Evolutionary conservation across 2,329 filamentous ascomycete genomes (phyloP).

Genomic region (Chaetomiaceae sp.): DNA sequence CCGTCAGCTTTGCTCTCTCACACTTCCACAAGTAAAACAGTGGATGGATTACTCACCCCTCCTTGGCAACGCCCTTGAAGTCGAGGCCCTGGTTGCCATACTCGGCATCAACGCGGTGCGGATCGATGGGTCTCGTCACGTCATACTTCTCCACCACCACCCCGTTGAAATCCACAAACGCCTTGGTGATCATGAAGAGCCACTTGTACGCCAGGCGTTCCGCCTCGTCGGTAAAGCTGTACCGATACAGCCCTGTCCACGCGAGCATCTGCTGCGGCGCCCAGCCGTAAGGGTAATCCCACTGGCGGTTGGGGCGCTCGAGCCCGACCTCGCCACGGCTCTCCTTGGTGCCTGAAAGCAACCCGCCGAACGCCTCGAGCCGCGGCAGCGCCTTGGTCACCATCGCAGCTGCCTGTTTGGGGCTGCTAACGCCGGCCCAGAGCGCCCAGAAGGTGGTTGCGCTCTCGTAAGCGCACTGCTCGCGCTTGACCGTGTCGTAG

Average conservation of each 20-base stretch:
- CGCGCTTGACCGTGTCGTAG: conserved; percentile 79
- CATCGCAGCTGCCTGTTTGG: conserved; percentile 78
- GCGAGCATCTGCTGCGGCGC: conserved; percentile 97
- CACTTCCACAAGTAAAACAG: too few relatives aligned
- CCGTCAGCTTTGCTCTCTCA: too few relatives aligned
- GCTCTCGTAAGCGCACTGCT: conserved; percentile 80
- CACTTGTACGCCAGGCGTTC: conserved; percentile 91
- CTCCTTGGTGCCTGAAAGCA: conserved; percentile 84
- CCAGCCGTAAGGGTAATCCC: conserved; percentile 98
- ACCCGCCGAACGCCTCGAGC: conserved; percentile 82
- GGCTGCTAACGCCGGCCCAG: conserved; percentile 86
- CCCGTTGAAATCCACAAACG: conserved; percentile 97
- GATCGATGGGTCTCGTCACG: conserved; percentile 82
- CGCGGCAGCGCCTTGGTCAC: conserved; percentile 76
- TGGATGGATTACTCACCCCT: conserved; percentile 96
- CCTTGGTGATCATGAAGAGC: conserved; percentile 97
- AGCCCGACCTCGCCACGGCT: conserved; percentile 77
- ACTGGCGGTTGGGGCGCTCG: conserved; percentile 88
- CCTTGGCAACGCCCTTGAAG: conserved; percentile 91
- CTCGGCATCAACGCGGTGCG: conserved; percentile 91
- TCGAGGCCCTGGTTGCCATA: conserved; percentile 96
- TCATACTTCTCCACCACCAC: conserved; percentile 99
- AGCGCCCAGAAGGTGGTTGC: conserved; percentile 96
- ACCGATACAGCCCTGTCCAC: conserved; percentile 87
- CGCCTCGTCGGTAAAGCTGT: conserved; percentile 86